phyloP scores from a whole-genome alignment of 352 stramenopile species.

The Sclerospora graminicola region DNA sequence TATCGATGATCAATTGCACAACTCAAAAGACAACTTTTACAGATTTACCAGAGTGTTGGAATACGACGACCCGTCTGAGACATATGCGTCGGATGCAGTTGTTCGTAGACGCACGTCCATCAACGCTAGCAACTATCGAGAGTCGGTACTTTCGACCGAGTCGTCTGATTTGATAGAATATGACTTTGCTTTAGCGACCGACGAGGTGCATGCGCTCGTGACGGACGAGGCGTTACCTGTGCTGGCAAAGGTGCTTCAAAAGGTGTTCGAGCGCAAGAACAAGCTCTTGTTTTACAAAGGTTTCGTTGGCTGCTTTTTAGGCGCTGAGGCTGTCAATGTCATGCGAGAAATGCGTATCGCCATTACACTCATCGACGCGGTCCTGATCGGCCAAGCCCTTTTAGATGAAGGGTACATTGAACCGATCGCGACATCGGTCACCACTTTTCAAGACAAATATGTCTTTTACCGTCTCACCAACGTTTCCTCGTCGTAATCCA shows the following conservation, averaged over 20 bases:
- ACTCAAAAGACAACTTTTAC: constrained; percentile 81
- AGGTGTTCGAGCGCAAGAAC: constrained; percentile 82
- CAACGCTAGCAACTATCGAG: constrained; percentile 58
- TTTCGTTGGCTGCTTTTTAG: constrained; percentile 70
- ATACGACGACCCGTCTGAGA: constrained; percentile 31
- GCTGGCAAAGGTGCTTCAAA: constrained; percentile 58
- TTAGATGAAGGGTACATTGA: constrained; percentile 76
- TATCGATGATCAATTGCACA: constrained; percentile 68
- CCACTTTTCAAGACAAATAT: constrained; percentile 81
- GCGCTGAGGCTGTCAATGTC: constrained; percentile 74
- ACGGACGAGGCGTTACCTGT: constrained; percentile 68
- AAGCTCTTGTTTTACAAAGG: constrained; percentile 85
- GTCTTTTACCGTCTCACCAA: constrained; percentile 75
- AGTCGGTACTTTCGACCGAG: constrained; percentile 63
- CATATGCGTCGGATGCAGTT: constrained; percentile 19
- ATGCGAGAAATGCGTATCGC: constrained; percentile 69
- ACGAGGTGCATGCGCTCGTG: constrained; percentile 72
- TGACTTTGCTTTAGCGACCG: constrained; percentile 59
- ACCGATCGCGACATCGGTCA: constrained; percentile 54
- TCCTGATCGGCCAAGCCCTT: constrained; percentile 69
- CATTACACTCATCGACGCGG: constrained; percentile 59
- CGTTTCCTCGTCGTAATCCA: constrained; percentile 25
- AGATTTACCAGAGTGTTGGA: constrained; percentile 66
- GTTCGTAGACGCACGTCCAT: constrained; percentile 34
- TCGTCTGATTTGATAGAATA: constrained; percentile 49